Base-by-base conservation (phyloP, 495 filamentous ascomycete genomes). In the Daldinia bambusicola region DNA sequence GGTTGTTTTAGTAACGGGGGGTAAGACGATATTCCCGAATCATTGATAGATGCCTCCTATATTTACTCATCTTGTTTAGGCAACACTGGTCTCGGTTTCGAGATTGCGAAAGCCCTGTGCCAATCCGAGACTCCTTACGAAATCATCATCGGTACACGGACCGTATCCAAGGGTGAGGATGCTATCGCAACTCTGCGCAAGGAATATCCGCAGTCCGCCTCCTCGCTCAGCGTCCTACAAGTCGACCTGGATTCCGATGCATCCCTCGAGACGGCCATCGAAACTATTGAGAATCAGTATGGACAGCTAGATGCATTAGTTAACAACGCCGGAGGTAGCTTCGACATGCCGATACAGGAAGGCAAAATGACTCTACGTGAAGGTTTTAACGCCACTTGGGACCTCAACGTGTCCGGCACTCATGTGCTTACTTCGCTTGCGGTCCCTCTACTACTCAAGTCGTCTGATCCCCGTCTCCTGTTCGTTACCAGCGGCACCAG, bases 211-310 rank as follows among this genome's bases (percentile, higher is more conserved):
- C 34, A 71, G 0, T 77, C 77, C 0, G 5, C 63, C 10, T 85
- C 78, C 59, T 80, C 69, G 0, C 36, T 86, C 6, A 71, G 66
- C 34, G 40, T 72, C 6, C 14, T 88, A 0, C 78, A 83, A 45
- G 62, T 89, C 8, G 87, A 89, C 71, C 77, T 89, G 13, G 79
- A 78, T 50, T 79, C 81, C 1, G 86, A 88, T 67, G 77, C 79
- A n/a, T 87, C 85, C 13, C 86, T 89, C 56, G 57, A 81, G 22
- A 59, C 61, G 6, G 83, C 81, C 0, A 80, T 79, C 36, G 61
- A 77, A 2, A 58, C 76, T 0, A 73, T 88, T 12, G 12, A 59
- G 2, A 13, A 66, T 14, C 76, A 76, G 14, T 77, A 81, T 60
- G 84, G 84, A 26, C 79, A 74, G 30, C 67, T 89, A 0, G 87